Percentiles rank a stretch among this genome's conserved stretches.
Conservation (phyloP, 2,329 filamentous ascomycete genomes). For the Pseudogymnoascus sp. region DNA sequence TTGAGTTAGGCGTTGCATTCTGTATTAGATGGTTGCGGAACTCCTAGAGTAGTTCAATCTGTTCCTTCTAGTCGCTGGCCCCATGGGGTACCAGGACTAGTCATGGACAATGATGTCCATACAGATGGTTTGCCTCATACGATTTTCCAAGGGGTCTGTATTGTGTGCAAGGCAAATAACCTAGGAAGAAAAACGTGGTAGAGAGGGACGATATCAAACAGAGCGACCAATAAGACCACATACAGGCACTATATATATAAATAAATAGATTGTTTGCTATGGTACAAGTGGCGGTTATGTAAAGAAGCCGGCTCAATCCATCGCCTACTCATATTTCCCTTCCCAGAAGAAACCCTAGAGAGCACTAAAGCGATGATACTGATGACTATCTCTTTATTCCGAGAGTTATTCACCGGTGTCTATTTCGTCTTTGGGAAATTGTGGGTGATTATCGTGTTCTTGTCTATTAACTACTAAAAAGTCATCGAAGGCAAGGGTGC, state of each 20-base stretch:
- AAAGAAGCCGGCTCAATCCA: slow-evolving; percentile 6
- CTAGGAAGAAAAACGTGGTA: slow-evolving; percentile 2
- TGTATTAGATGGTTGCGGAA: not conserved
- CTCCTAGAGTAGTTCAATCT: not conserved
- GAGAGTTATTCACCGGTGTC: not conserved
- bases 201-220: not conserved
- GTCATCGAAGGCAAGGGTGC: not conserved
- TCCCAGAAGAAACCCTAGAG: not conserved
- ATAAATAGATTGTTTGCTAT: slow-evolving; percentile 9
- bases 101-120: not conserved
- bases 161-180: slow-evolving; percentile 3
- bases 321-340: slow-evolving; percentile 2
- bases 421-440: not conserved
- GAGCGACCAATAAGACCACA: not conserved
- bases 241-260: slow-evolving; percentile 7
- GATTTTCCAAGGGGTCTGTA: not conserved
- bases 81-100: not conserved
- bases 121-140: not conserved
- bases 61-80: not conserved
- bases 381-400: not conserved
- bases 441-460: not conserved
- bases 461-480: not conserved
- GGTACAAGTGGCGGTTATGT: not conserved
- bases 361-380: not conserved
- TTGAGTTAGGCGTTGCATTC: slow-evolving; percentile 6